Evolutionary conservation across 2,329 filamentous ascomycete genomes (phyloP).

Genomic region (Aspergillus persii): DNA sequence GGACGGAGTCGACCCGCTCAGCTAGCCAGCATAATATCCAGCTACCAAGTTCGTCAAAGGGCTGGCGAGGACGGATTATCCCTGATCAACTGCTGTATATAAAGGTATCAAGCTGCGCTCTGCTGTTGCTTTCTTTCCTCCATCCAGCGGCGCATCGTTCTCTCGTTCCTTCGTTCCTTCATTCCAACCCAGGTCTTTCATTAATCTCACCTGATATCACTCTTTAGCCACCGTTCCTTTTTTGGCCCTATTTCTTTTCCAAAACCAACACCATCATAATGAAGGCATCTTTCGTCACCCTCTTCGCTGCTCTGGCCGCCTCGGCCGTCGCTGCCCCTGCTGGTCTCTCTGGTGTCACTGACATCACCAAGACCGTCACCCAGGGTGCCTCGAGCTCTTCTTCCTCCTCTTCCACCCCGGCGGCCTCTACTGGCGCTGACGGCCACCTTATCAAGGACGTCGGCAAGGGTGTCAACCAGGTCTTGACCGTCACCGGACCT

Average conservation of each 20-base stretch:
- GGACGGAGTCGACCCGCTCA: conserved; percentile 2
- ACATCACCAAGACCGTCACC: conserved; percentile 10
- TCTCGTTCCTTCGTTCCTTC: conserved; percentile 10
- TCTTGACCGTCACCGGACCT: conserved; percentile 28
- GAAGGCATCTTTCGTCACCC: conserved; percentile 26
- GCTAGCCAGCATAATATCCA: not conserved
- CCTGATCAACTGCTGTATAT: conserved; percentile 11
- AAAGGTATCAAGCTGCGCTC: conserved; percentile 4
- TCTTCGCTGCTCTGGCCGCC: conserved; percentile 23
- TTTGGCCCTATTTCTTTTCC: conserved; percentile 7
- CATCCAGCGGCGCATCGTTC: conserved; percentile 12
- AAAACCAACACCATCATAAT: conserved; percentile 18
- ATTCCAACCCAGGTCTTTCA: conserved; percentile 22
- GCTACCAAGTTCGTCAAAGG: not conserved
- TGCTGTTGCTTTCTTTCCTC: conserved; percentile 3
- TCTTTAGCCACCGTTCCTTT: conserved; percentile 7
- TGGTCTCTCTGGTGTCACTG: conserved; percentile 19
- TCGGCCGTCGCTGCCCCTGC: conserved; percentile 24
- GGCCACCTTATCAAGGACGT: conserved; percentile 29
- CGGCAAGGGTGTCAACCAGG: conserved; percentile 27
- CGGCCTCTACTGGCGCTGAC: conserved; percentile 14
- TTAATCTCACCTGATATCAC: conserved; percentile 7
- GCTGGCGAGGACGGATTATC: not conserved
- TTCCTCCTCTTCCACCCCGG: conserved; percentile 9
- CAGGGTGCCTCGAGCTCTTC: conserved; percentile 5